phyloP scores from a whole-genome alignment of 1,139 yeast species.

The Saccharomyces pastorianus region DNA sequence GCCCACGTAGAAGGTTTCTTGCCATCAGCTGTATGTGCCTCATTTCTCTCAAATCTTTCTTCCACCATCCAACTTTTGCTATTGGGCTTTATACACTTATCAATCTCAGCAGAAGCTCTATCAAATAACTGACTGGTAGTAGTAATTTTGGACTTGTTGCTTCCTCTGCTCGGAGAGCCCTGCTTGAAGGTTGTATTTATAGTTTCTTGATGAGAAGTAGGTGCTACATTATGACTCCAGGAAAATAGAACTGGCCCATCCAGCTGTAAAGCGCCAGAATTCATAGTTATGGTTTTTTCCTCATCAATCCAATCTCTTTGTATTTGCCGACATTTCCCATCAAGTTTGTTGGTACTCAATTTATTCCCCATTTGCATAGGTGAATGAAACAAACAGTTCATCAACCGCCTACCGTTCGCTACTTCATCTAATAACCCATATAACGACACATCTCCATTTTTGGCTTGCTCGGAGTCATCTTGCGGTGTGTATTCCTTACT shows the following conservation, averaged over 20 bases:
- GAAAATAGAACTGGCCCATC: slow-evolving; percentile 24
- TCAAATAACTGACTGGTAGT: slow-evolving; percentile 17
- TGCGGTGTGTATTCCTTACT: neutral
- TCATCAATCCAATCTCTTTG: slow-evolving; percentile 20
- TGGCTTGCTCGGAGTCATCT: neutral
- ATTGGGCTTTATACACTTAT: slow-evolving; percentile 2
- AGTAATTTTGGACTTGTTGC: slow-evolving; percentile 3
- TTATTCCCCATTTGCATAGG: neutral
- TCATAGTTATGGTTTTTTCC: slow-evolving; percentile 13
- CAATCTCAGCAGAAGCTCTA: slow-evolving; percentile 9
- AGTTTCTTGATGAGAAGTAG: slow-evolving; percentile 1
- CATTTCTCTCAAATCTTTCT: neutral
- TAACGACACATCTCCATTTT: slow-evolving; percentile 6
- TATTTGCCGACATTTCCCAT: slow-evolving; percentile 8
- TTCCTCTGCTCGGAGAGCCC: neutral
- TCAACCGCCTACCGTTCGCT: slow-evolving; percentile 19
- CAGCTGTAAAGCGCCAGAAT: slow-evolving; percentile 8
- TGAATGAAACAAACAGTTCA: slow-evolving; percentile 15
- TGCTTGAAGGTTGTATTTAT: neutral
- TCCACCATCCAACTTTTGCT: neutral
- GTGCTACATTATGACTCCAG: slow-evolving; percentile 18
- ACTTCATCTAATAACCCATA: slow-evolving; percentile 21
- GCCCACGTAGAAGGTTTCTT: slow-evolving; percentile 6
- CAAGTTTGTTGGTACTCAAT: neutral
- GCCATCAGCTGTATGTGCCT: slow-evolving; percentile 3